Conservation (phyloP, 2,329 filamentous ascomycete genomes). For the Fusarium algeriense region DNA sequence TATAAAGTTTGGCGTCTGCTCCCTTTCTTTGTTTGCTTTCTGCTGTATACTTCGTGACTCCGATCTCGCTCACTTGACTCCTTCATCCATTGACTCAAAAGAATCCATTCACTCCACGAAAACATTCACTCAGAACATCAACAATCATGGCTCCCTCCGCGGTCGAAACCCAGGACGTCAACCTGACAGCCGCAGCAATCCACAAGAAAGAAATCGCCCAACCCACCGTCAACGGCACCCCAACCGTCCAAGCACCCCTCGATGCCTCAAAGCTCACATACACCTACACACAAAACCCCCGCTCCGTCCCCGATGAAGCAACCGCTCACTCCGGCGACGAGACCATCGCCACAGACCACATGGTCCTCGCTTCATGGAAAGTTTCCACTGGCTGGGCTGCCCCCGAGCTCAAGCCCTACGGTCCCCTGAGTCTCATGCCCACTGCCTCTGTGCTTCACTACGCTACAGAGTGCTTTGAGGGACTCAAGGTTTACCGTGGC, state of each 20-base stretch:
- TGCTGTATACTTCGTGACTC: background rate
- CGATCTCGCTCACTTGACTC: constrained; percentile 9
- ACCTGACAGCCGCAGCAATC: constrained; percentile 65
- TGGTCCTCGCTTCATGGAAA: constrained; percentile 82
- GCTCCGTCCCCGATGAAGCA: constrained; percentile 65
- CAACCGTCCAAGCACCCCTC: constrained; percentile 67
- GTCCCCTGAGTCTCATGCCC: constrained; percentile 81
- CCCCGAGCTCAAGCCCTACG: constrained; percentile 81
- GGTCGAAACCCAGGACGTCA: constrained; percentile 60
- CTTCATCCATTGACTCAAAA: background rate
- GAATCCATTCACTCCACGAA: background rate
- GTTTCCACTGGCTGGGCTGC: constrained; percentile 75
- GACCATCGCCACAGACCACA: constrained; percentile 84
- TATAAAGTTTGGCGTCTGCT: constrained; percentile 17
- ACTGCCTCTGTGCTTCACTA: constrained; percentile 88
- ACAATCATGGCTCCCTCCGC: constrained; percentile 61
- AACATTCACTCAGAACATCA: background rate
- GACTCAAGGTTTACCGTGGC: constrained; percentile 84
- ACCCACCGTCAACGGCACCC: constrained; percentile 51
- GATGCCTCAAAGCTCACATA: constrained; percentile 72
- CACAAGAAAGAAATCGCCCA: constrained; percentile 61
- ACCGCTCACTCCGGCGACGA: constrained; percentile 60
- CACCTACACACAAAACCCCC: constrained; percentile 63
- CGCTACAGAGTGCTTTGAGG: constrained; percentile 92
- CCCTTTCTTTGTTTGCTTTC: background rate